Evolutionary conservation across 345 rosid species (phyloP), one percentile per base, ranked within the genome.

Genomic region (Sisymbrium irio): DNA sequence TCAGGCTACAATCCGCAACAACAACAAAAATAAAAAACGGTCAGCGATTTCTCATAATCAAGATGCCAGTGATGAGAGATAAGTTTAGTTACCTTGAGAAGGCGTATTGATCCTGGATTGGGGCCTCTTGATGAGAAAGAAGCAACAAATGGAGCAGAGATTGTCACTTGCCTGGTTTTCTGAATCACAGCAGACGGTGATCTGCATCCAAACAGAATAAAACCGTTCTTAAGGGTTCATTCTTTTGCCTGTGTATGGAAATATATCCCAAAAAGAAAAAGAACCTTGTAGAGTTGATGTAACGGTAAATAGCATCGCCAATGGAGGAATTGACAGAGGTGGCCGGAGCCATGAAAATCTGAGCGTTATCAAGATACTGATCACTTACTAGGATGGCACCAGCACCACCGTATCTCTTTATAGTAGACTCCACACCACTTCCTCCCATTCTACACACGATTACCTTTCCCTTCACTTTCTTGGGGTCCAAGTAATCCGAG

Each of bases 121-220:
- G 98, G 98, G 58, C 96, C 98, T 47, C 98, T 79, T 39, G 97
- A 91, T 68, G 98, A 93, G 80, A 93, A 93, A 0, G 97, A 91
- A 67, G 93, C 97, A 65, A 81, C 36, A 65, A 88, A 85, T 0
- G 98, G 97, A 67, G 98, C 98, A 3, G 82, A 83, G 59, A 82
- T 37, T 39, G 58, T 74, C 4, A 83, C 77, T 87, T 89, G 85
- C 40, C 84, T 60, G 7, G 92, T 79, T 69, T 63, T 80, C 80
- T 84, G 27, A 77, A 93, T 82, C 65, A 85, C 84, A 25, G 92
- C 98, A 12, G 89, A 71, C 8, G 98, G 84, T 39, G 89, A 85
- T 78, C 98, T 90, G 73, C n/a, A 60, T 7, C 53, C 53, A 62
- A 45, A 22, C 27, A 41, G 55, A 32, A 32, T 22, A 41, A 27